Conservation (phyloP, 1,139 yeast species). For the Kluyveromyces marxianus region DNA sequence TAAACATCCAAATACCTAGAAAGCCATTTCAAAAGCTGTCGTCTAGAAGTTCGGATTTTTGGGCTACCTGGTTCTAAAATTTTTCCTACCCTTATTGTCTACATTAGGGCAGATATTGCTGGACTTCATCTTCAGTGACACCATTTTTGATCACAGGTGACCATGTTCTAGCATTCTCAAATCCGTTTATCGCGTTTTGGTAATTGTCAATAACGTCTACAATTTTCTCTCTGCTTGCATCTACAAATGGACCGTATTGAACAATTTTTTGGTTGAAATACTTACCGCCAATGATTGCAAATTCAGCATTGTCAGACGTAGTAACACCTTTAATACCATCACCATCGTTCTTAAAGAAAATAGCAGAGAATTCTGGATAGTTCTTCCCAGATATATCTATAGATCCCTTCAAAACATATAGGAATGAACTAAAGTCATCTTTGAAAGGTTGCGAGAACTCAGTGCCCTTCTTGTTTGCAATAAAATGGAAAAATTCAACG, state of each 20-base stretch:
- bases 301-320: constrained; percentile 33
- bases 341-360: constrained; percentile 64
- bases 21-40: no score
- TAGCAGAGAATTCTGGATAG: constrained; percentile 44
- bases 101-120: constrained; percentile 1
- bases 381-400: constrained; percentile 41
- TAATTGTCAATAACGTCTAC: constrained; percentile 65
- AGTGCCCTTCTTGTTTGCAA: constrained; percentile 58
- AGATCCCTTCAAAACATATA: constrained; percentile 64
- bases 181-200: constrained; percentile 63
- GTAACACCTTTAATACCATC: constrained; percentile 46
- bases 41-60: no score
- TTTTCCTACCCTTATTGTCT: neutral
- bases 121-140: constrained; percentile 28
- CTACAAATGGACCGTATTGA: constrained; percentile 85
- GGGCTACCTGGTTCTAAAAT: neutral
- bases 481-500: constrained; percentile 64
- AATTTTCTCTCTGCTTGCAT: constrained; percentile 54
- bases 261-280: constrained; percentile 57
- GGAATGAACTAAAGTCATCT: constrained; percentile 58
- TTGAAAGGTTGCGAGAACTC: constrained; percentile 56
- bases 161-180: constrained; percentile 67
- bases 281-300: constrained; percentile 68
- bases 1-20: no score
- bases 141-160: constrained; percentile 57